Evolutionary conservation across 257 asterid species (phyloP).

Genomic region (Phtheirospermum japonicum): DNA sequence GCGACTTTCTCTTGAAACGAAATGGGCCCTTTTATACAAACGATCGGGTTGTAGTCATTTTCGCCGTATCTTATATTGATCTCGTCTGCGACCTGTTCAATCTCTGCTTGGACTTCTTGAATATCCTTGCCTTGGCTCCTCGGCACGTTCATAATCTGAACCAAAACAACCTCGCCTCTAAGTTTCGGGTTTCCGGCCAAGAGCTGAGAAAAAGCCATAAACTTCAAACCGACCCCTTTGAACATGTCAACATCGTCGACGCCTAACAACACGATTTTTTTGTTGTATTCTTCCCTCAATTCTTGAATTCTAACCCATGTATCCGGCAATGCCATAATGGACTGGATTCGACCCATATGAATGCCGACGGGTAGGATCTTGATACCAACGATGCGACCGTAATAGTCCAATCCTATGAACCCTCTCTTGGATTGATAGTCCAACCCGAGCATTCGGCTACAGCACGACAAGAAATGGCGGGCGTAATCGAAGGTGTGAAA

Average conservation of each 20-base stretch:
- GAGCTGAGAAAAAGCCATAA: slow-evolving; percentile 59
- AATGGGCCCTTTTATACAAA: slow-evolving; percentile 59
- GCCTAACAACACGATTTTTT: slow-evolving; percentile 62
- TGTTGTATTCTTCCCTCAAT: slow-evolving; percentile 42
- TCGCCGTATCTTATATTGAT: slow-evolving; percentile 48
- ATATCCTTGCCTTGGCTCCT: slow-evolving; percentile 79
- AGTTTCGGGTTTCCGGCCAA: slow-evolving; percentile 47
- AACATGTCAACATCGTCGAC: slow-evolving; percentile 92
- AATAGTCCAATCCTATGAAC: too few species aligned
- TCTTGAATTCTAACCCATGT: slow-evolving; percentile 45
- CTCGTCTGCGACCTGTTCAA: slow-evolving; percentile 41
- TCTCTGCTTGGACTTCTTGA: slow-evolving; percentile 64
- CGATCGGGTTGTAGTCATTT: slow-evolving; percentile 66
- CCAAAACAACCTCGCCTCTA: slow-evolving; percentile 60
- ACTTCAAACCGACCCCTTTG: slow-evolving; percentile 77
- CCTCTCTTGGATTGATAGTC: too few species aligned
- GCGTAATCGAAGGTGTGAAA: slow-evolving; percentile 95
- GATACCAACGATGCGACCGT: too few species aligned
- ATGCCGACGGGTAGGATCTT: too few species aligned
- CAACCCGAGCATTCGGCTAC: too few species aligned
- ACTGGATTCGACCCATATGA: slow-evolving; percentile 58
- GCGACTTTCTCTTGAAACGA: slow-evolving; percentile 68
- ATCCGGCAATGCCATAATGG: slow-evolving; percentile 40
- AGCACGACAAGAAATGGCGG: too few species aligned
- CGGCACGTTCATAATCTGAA: slow-evolving; percentile 74